phyloP scores from a whole-genome alignment of 805 yeast genomes.

The Spathaspora arborariae region DNA sequence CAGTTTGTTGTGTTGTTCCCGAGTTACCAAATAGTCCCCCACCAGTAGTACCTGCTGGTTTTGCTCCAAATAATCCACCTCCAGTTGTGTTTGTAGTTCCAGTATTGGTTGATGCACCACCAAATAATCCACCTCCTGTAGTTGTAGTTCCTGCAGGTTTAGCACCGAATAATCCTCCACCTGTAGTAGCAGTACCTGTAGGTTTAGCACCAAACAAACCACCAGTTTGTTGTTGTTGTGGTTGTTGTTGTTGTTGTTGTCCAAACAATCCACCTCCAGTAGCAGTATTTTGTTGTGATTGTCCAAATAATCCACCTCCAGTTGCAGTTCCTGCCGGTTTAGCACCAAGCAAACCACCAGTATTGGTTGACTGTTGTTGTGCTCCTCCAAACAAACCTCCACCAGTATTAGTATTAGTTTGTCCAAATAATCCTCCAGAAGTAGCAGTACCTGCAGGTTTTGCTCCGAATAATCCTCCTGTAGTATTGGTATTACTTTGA shows the following conservation, averaged over 20 bases:
- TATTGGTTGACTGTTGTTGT: conserved; percentile 9
- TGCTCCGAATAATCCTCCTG: conserved; percentile 28
- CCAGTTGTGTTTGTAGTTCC: conserved; percentile 15
- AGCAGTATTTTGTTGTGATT: conserved; percentile 2
- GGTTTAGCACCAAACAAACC: conserved; percentile 41
- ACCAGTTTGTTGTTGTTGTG: conserved; percentile 20
- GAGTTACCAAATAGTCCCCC: conserved; percentile 15
- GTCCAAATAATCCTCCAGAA: conserved; percentile 25
- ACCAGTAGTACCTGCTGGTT: conserved; percentile 16
- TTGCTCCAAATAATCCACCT: conserved; percentile 32
- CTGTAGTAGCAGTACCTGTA: conserved; percentile 16
- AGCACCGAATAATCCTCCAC: conserved; percentile 37
- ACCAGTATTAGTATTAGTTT: conserved; percentile 17
- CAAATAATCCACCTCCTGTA: conserved; percentile 15
- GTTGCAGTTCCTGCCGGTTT: conserved; percentile 13
- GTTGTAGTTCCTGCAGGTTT: conserved; percentile 15
- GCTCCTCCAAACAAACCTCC: conserved; percentile 46
- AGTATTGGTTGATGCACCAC: conserved; percentile 11
- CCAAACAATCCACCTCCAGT: conserved; percentile 15
- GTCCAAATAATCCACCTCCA: conserved; percentile 15
- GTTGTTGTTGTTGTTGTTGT: conserved; percentile 6
- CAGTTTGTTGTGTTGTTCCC: conserved; percentile 1
- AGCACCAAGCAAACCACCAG: conserved; percentile 33
- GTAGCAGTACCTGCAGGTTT: conserved; percentile 5
- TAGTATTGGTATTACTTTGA: conserved; percentile 11